A percentile compares a stretch with the other conserved stretches of the same genome.
Evolutionary conservation across 2,329 filamentous ascomycete species (phyloP).

Genomic region (Knoxdaviesia capensis): DNA sequence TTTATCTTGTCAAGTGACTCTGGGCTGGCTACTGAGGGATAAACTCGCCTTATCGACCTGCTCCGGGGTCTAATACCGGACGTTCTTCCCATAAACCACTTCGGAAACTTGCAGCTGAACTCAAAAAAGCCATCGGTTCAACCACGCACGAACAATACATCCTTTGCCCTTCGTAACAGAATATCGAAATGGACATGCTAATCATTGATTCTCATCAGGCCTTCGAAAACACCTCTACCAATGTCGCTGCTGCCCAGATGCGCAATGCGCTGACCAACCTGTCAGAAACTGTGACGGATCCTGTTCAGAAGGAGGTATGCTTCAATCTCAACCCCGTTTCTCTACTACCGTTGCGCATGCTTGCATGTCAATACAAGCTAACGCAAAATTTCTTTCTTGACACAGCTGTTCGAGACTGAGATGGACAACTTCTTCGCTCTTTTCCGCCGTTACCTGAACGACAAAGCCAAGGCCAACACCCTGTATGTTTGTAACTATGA

Average conservation of each 20-base stretch:
- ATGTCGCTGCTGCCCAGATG: slow-evolving; percentile 96
- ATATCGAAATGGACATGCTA: slow-evolving; percentile 8
- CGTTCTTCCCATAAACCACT: no score
- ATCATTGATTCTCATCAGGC: slow-evolving; percentile 39
- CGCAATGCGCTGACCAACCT: slow-evolving; percentile 90
- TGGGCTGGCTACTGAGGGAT: no score
- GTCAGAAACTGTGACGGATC: slow-evolving; percentile 72
- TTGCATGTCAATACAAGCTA: slow-evolving; percentile 2
- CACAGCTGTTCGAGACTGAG: slow-evolving; percentile 83
- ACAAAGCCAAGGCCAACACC: slow-evolving; percentile 94
- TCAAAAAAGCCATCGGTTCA: no score
- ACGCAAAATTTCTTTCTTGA: no score
- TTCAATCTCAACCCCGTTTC: background rate
- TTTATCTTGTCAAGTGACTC: no score
- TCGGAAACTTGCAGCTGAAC: no score
- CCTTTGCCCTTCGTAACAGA: no score
- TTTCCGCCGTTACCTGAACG: slow-evolving; percentile 94
- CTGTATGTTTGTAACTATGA: slow-evolving; percentile 32
- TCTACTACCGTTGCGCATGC: background rate
- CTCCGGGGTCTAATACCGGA: no score
- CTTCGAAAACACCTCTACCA: slow-evolving; percentile 98
- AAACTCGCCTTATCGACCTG: no score
- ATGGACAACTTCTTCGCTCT: slow-evolving; percentile 99
- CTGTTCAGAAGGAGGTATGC: slow-evolving; percentile 62
- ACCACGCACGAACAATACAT: no score